Evolutionary conservation across 83 land plant genomes (phyloP), one percentile per base, ranked within the genome.

Genomic region (Picea abies): DNA sequence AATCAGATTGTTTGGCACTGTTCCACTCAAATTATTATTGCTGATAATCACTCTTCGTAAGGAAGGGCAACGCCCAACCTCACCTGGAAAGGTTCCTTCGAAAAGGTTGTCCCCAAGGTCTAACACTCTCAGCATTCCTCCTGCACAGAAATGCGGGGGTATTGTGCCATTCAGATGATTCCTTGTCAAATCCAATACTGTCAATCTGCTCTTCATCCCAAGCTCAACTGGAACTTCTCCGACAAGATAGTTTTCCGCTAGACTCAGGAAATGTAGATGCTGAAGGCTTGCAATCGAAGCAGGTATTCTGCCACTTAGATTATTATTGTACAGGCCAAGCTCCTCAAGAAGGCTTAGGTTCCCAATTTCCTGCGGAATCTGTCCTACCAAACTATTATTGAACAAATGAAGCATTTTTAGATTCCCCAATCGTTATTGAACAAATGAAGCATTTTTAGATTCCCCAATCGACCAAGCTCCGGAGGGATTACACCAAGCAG

Each of bases 221-320:
- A 89, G 81, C 35, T 78, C 82, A 32, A 26, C 47, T 10, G 89
- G 89, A 47, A 89, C 76, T 78, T 80, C 81, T 22, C 91, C 91
- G 10, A 80, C 70, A 11, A 89, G 77, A 71, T 85, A 61, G 80
- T 89, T 89, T 83, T 79, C 5, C 35, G 87, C 89, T 60, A 89
- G 72, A 49, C 77, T 80, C 22, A 87, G 68, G 41, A 82, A 85
- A n/a, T 14, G 60, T 2, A 89, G 78, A 5, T 84, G 73, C 26
- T 60, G 69, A 69, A 82, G 56, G 22, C n/a, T 52, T 5, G 80
- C 81, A 25, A 89, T 82, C 26, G 63, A 81, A 2, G 26, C 20
- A 22, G 89, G 89, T 37, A 89, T 83, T 22, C 32, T 32, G 15
- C 91, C 91, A 44, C 72, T 87, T 58, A 89, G 83, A 39, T 73